phyloP scores from a whole-genome alignment of 306 rosid genomes.

The Fagus sylvatica region DNA sequence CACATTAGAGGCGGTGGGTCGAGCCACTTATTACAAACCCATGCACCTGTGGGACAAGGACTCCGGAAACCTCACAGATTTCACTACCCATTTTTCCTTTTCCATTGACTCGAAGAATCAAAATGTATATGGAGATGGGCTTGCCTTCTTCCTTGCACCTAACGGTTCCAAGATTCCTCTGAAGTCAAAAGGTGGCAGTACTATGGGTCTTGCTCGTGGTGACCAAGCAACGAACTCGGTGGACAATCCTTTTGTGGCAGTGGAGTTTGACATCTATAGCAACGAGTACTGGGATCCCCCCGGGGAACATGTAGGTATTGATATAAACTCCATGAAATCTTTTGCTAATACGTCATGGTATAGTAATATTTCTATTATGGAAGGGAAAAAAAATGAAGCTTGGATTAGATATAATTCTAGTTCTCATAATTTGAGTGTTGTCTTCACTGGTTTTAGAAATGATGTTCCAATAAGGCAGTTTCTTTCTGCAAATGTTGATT shows the following conservation, averaged over 20 bases:
- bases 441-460: conserved; percentile 28
- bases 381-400: conserved; percentile 29
- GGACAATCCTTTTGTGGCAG: conserved; percentile 38
- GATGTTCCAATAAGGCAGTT: background rate
- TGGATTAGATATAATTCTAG: conserved; percentile 37
- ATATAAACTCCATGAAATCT: conserved; percentile 35
- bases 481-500: conserved; percentile 19
- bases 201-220: conserved; percentile 41
- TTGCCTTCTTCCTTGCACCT: conserved; percentile 52
- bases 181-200: conserved; percentile 33
- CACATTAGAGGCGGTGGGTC: conserved; percentile 25
- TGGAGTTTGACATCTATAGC: conserved; percentile 50
- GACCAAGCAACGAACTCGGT: conserved; percentile 10
- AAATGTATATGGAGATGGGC: conserved; percentile 14
- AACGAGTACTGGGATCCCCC: conserved; percentile 12
- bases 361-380: conserved; percentile 6
- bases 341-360: conserved; percentile 29
- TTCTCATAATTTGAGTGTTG: conserved; percentile 33
- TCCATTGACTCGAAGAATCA: conserved; percentile 23
- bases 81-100: conserved; percentile 45
- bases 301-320: conserved; percentile 40
- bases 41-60: conserved; percentile 43
- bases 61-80: conserved; percentile 38
- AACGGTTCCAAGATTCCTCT: conserved; percentile 22
- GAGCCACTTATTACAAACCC: conserved; percentile 29